Conservation (phyloP, 331 rosid species). For the Prunus yedoensis region DNA sequence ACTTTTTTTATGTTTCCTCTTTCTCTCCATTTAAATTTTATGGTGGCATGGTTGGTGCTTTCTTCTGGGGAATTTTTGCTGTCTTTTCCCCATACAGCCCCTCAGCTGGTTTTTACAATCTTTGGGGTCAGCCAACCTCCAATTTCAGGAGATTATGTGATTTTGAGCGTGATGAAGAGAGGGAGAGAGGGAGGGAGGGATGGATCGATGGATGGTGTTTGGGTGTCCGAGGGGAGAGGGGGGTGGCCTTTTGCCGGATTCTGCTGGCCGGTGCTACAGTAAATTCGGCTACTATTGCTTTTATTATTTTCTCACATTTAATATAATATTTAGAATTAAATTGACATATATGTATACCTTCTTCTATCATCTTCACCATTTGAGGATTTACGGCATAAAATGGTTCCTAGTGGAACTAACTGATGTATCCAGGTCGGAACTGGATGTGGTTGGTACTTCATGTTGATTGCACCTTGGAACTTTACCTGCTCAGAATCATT, state of each 20-base stretch:
- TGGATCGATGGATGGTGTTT: constrained; percentile 10
- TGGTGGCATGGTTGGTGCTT: constrained; percentile 43
- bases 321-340: constrained; percentile 24
- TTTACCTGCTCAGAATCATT: neutral
- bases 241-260: constrained; percentile 17
- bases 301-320: constrained; percentile 9
- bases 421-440: constrained; percentile 22
- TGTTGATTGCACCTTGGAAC: constrained; percentile 17
- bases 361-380: constrained; percentile 32
- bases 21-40: constrained; percentile 13
- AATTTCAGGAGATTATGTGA: constrained; percentile 19
- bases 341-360: constrained; percentile 38
- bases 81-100: constrained; percentile 48
- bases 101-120: constrained; percentile 60
- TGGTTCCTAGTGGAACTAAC: constrained; percentile 25
- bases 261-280: constrained; percentile 29
- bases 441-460: constrained; percentile 23
- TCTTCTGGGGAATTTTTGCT: constrained; percentile 44
- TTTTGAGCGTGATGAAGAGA: too few species aligned
- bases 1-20: constrained; percentile 13
- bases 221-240: constrained; percentile 16
- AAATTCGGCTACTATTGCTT: neutral
- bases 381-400: constrained; percentile 40
- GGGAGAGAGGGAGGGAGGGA: constrained; percentile 26
- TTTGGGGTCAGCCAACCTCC: constrained; percentile 57